Evolutionary conservation across 169 alveolate genomes (phyloP), one percentile per base, ranked within the genome.

Genomic region (Plasmodium reichenowi): DNA sequence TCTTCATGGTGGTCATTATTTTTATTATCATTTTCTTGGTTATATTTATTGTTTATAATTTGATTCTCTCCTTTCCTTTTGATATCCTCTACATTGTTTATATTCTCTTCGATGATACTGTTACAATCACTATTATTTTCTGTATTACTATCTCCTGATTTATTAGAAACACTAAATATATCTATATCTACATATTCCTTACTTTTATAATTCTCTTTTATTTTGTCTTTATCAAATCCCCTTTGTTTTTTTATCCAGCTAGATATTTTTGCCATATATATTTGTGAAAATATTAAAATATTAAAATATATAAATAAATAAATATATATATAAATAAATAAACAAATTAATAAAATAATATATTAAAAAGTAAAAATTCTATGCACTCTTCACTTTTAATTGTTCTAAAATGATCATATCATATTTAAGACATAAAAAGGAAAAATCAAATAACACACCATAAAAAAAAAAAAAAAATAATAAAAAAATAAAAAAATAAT

Each of bases 201-300:
- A 3, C 2, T 67, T 67, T 8, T 32, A 7, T 43, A 13, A 38
- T 5, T 7, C 43, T 45, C 88, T 48, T 47, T 60, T n/a, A 74
- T 60, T 60, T 74, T 74, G 7, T 74, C 88, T 12, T 67, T 67
- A n/a, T 74, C 88, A 43, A 43, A 60, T 10, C 88, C 74, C 3
- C 63, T 74, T 45, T 59, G 63, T 60, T 74, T 74, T 29, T 59
- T 62, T 74, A 74, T 74, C 9, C 60, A 74, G 47, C 63, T 20
- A 1, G 88, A 74, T 52, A 74, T 24, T 59, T 52, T 47, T 45
- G 88, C 63, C 88, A 74, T 74, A n/a, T 12, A 45, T 12, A 45
- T 74, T 22, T 38, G 47, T 38, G 47, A 38, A 38, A 9, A 38
- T 38, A 38, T 38, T 38, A 4, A 38, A 32, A 32, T 5, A n/a